phyloP scores from a whole-genome alignment of 345 rosid species.

The Ailanthus altissimus region DNA sequence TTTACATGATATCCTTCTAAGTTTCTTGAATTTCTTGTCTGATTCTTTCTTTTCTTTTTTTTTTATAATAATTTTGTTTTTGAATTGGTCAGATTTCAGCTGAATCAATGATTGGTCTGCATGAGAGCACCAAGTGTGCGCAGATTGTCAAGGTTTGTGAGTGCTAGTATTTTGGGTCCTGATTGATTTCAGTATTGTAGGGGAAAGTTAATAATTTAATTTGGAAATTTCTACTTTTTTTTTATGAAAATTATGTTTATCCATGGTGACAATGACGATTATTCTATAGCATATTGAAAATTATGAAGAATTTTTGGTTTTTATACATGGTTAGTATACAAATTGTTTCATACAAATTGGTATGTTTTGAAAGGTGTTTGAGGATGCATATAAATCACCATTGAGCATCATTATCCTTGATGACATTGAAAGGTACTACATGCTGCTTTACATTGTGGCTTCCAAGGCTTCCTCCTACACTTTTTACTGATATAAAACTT shows the following conservation, averaged over 20 bases:
- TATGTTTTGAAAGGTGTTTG: constrained; percentile 65
- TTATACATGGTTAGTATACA: constrained; percentile 19
- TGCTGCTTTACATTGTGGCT: background rate
- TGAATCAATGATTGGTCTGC: constrained; percentile 95
- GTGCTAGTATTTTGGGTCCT: constrained; percentile 3
- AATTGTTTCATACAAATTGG: background rate
- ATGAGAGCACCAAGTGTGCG: constrained; percentile 94
- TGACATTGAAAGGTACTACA: constrained; percentile 85
- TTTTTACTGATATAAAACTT: background rate
- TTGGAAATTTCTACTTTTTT: background rate
- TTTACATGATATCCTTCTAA: background rate
- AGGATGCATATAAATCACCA: constrained; percentile 98
- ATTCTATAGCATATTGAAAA: background rate
- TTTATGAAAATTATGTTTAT: background rate
- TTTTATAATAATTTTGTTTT: constrained; percentile 9
- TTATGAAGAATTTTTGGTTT: constrained; percentile 15
- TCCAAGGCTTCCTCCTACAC: background rate
- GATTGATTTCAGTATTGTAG: background rate
- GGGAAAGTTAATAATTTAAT: constrained; percentile 2
- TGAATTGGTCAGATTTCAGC: constrained; percentile 71
- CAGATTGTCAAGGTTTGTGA: constrained; percentile 83
- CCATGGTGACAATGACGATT: background rate
- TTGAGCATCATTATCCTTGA: constrained; percentile 94
- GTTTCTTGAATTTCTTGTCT: background rate
- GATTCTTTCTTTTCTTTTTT: background rate